Evolutionary conservation across 306 rosid species (phyloP), one percentile per base, ranked within the genome.

Genomic region (Argentina anserina): DNA sequence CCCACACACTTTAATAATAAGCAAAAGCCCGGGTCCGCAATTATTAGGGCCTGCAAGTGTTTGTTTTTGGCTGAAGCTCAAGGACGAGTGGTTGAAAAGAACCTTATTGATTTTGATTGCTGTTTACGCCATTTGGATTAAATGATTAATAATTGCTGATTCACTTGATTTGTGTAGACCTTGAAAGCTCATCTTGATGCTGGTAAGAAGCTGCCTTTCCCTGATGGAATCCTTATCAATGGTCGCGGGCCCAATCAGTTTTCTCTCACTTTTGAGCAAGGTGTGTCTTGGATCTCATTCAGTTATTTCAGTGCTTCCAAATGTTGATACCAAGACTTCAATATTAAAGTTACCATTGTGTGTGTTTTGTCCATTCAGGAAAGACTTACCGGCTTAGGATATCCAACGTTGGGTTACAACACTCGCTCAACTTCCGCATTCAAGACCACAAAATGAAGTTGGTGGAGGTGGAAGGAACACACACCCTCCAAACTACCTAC

Each of bases 391-490:
- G 97, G 83, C 95, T 94, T 31, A 85, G 99, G 82, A 91, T 94
- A 58, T 94, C 99, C 60, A 94, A 94, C 28, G 91, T 94, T 74
- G 99, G 99, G 66, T 49, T 94, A 70, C 90, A 94, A 78, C 79
- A 84, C 68, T 91, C 99, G 9, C 95, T 94, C 50, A 94, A 94
- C 86, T 94, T 94, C 59, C 83, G 99, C 14, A 94, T 94, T 49
- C 95, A 89, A 78, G 78, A 86, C 70, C 99, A 94, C 83, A 88
- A 74, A 62, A 0, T 94, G 96, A 94, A 85, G 88, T 72, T 91
- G 68, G 97, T 89, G 2, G 99, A 94, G 77, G 98, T 94, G 69
- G 98, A 94, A 81, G 98, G 98, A 78, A 91, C 96, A 28, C 98
- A 94, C 83, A 88, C 96, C 12, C 88, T 94, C 36, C 99, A 94